A percentile compares a stretch with the other conserved stretches of the same genome.
These are phyloP conservation scores for Lophiostoma macrostomum DNA, from an alignment of 495 filamentous ascomycete species.

Conservation along the genomic window DNA sequence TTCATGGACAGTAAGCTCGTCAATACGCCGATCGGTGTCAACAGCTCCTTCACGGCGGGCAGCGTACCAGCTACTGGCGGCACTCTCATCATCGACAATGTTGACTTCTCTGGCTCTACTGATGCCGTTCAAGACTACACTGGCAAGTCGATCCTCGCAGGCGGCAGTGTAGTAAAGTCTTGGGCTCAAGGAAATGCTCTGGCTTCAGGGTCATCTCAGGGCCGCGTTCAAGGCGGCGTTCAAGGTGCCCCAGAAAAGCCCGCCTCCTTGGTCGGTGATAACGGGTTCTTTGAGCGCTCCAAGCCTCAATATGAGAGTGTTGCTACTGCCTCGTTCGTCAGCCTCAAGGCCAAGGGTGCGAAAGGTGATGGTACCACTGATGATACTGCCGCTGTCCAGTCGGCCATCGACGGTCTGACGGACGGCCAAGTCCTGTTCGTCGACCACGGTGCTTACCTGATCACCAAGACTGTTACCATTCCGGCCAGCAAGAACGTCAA, in stretches of 20 bases:
- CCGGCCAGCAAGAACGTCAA: constrained; percentile 34
- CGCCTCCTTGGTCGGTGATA: constrained; percentile 41
- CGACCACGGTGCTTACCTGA: constrained; percentile 43
- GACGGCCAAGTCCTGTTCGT: constrained; percentile 49
- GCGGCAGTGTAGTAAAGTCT: constrained; percentile 49
- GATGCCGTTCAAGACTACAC: constrained; percentile 56
- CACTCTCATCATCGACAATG: constrained; percentile 65
- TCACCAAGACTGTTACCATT: constrained; percentile 43
- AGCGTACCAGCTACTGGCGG: constrained; percentile 47
- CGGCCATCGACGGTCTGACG: constrained; percentile 44
- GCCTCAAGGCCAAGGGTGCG: constrained; percentile 57
- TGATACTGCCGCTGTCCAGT: constrained; percentile 55
- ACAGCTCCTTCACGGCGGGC: constrained; percentile 33
- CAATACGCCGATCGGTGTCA: constrained; percentile 39
- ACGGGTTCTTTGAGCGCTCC: constrained; percentile 61
- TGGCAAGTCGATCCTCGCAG: constrained; percentile 53
- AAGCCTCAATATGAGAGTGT: constrained; percentile 64
- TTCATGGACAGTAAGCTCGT: constrained; percentile 42
- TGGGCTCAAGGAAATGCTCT: constrained; percentile 58
- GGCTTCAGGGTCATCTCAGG: constrained; percentile 42
- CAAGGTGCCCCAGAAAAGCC: constrained; percentile 44
- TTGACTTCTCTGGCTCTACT: constrained; percentile 58
- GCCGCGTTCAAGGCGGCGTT: constrained; percentile 43
- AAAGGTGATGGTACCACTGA: constrained; percentile 70
- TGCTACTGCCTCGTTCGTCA: constrained; percentile 55